Evolutionary conservation across 1,139 yeast genomes (phyloP).

Genomic region (Geotrichum candidum): DNA sequence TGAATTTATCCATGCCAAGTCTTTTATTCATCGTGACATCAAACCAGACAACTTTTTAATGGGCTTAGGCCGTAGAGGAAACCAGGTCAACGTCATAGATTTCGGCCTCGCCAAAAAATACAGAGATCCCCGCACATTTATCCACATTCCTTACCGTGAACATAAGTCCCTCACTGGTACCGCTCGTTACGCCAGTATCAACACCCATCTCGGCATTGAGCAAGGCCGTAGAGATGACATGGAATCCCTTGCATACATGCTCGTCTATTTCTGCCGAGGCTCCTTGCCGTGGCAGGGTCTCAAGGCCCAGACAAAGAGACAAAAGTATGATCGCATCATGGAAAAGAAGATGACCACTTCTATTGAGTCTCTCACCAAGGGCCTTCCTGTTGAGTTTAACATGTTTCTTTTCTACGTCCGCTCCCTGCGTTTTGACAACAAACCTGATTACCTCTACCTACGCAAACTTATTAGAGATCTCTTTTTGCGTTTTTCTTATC

Average conservation of each 20-base stretch:
- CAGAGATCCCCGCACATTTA: conserved; percentile 91
- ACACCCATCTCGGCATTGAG: conserved; percentile 94
- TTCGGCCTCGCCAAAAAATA: conserved; percentile 95
- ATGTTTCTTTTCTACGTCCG: conserved; percentile 86
- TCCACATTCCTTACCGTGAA: conserved; percentile 94
- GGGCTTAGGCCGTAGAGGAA: conserved; percentile 95
- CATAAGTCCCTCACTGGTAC: conserved; percentile 95
- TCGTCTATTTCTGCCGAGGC: conserved; percentile 91
- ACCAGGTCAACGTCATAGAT: conserved; percentile 92
- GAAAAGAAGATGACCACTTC: conserved; percentile 94
- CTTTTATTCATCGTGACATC: conserved; percentile 81
- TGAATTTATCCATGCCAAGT: conserved; percentile 91
- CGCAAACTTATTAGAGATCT: conserved; percentile 87
- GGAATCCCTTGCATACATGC: conserved; percentile 91
- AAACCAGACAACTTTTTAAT: conserved; percentile 95
- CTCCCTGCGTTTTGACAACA: conserved; percentile 88
- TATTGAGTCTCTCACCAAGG: conserved; percentile 81
- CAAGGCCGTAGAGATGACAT: conserved; percentile 95
- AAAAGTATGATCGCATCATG: conserved; percentile 93
- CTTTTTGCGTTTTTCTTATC: conserved; percentile 80
- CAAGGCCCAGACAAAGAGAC: conserved; percentile 94
- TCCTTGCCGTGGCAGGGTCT: conserved; percentile 98
- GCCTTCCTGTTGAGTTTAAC: conserved; percentile 85
- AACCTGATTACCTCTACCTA: conserved; percentile 88
- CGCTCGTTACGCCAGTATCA: conserved; percentile 92